phyloP scores from a whole-genome alignment of 2,329 filamentous ascomycete species.

The Zymoseptoria brevis region DNA sequence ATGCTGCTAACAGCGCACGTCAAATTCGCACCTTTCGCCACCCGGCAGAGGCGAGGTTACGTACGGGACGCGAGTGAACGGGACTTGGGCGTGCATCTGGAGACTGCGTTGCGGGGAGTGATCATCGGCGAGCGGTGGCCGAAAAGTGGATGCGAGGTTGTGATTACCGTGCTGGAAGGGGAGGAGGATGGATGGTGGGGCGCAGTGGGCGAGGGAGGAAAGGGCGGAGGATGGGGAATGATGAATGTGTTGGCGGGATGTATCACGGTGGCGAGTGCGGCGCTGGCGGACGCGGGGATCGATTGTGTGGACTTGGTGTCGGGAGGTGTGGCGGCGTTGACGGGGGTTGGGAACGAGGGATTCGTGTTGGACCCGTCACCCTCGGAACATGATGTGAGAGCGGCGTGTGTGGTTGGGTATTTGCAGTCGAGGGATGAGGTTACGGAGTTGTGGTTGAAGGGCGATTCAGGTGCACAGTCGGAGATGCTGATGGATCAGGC shows the following conservation, averaged over 20 bases:
- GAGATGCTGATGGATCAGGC: slow-evolving; percentile 55
- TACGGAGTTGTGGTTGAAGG: slow-evolving; percentile 91
- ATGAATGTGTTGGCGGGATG: slow-evolving; percentile 90
- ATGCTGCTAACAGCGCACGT: slow-evolving; percentile 87
- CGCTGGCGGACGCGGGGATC: slow-evolving; percentile 88
- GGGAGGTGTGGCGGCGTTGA: slow-evolving; percentile 79
- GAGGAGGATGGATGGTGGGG: slow-evolving; percentile 72
- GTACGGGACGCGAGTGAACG: slow-evolving; percentile 77
- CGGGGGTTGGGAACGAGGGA: slow-evolving; percentile 33
- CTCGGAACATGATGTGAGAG: slow-evolving; percentile 64
- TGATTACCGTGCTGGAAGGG: slow-evolving; percentile 86
- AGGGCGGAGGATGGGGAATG: slow-evolving; percentile 61
- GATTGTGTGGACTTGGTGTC: slow-evolving; percentile 88
- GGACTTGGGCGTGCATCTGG: slow-evolving; percentile 82
- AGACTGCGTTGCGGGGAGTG: slow-evolving; percentile 80
- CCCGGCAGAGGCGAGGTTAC: slow-evolving; percentile 72
- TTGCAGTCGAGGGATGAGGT: slow-evolving; percentile 81
- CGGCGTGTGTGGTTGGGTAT: slow-evolving; percentile 86
- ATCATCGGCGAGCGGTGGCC: slow-evolving; percentile 93
- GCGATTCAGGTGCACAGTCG: slow-evolving; percentile 45
- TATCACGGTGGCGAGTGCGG: slow-evolving; percentile 87
- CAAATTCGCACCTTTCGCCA: slow-evolving; percentile 94
- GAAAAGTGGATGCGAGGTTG: slow-evolving; percentile 95
- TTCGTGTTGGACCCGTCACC: slow-evolving; percentile 75
- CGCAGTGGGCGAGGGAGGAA: slow-evolving; percentile 35